These are phyloP conservation scores for Aspergillus floridensis DNA, from an alignment of 2,329 filamentous ascomycete species.

Conservation along the genomic window DNA sequence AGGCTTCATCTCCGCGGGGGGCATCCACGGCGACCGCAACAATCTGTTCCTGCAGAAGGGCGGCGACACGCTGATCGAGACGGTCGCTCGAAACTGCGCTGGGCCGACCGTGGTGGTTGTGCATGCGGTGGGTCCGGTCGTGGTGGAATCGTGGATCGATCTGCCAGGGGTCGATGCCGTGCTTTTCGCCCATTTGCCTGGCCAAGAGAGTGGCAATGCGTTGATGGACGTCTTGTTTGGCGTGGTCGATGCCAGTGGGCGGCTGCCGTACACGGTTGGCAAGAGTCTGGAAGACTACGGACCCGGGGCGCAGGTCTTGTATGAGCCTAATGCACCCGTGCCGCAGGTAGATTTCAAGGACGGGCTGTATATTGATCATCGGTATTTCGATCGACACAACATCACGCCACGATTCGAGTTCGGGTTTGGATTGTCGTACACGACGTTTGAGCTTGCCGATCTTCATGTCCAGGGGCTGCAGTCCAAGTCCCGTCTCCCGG, in stretches of 20 bases:
- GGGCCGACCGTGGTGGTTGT: constrained; percentile 71
- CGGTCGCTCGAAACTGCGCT: constrained; percentile 67
- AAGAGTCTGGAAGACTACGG: constrained; percentile 74
- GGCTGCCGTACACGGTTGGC: constrained; percentile 83
- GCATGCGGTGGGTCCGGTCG: constrained; percentile 79
- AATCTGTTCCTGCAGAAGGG: constrained; percentile 71
- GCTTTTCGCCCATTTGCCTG: constrained; percentile 79
- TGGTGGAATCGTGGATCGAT: constrained; percentile 78
- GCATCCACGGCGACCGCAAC: constrained; percentile 75
- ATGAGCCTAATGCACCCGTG: constrained; percentile 64
- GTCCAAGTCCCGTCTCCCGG: constrained; percentile 49
- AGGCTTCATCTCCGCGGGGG: constrained; percentile 63
- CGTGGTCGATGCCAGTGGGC: constrained; percentile 72
- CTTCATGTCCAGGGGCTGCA: constrained; percentile 49
- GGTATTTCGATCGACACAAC: constrained; percentile 75
- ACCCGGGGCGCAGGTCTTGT: constrained; percentile 65
- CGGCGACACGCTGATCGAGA: constrained; percentile 71
- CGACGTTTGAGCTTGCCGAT: constrained; percentile 63
- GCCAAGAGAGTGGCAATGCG: constrained; percentile 81
- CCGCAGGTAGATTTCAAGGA: constrained; percentile 83
- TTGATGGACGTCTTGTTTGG: constrained; percentile 78
- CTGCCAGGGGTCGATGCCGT: constrained; percentile 74
- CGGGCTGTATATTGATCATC: constrained; percentile 84
- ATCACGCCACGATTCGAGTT: constrained; percentile 80
- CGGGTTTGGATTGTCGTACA: constrained; percentile 81